Base-by-base conservation (phyloP, 2,329 filamentous ascomycete species). In the Cucurbitaria berberidis region DNA sequence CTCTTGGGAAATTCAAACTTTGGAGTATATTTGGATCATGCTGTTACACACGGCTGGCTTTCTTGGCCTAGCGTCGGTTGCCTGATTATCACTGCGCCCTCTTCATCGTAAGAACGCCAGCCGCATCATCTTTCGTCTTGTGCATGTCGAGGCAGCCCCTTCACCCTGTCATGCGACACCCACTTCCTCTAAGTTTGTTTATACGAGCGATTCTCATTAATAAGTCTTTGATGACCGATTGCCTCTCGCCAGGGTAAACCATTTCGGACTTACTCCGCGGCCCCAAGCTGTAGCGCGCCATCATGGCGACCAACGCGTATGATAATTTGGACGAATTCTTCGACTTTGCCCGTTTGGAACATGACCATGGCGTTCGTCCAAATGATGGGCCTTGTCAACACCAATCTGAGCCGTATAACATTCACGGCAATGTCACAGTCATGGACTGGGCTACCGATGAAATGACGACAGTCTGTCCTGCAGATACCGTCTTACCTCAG, bases 291-390 rank as follows among this genome's bases (percentile, higher is more conserved):
- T 27, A 9, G 10, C 53, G 51, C 44, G 45, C 27, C 39, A 55
- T 26, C 19, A 68, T 68, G 66, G 49, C 51, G 11, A 29, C 39
- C 42, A 40, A 56, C 44, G 44, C 54, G 35, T 44, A 53, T 41
- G 63, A 67, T 48, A 60, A 51, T 43, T 35, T 74, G 48, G 62
- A 73, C 24, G 71, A 73, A 35, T 74, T 74, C 61, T 74, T 74
- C 50, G 71, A 74, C 50, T 74, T 74, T 53, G 58, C 61, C n/a
- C 60, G 59, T 21, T 53, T 72, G 30, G 68, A 72, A 24, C 51
- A 56, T 15, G 63, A 71, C 44, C 46, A 50, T 38, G 52, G 35
- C 21, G 6, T 40, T n/a, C 49, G 59, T 45, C 22, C 16, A 22
- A 19, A 18, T 29, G 26, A 21, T 38, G 41, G 16, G 16, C 7